Base-by-base conservation (phyloP, 176 grass and related monocot genomes). In the Coix lacrymajobi region DNA sequence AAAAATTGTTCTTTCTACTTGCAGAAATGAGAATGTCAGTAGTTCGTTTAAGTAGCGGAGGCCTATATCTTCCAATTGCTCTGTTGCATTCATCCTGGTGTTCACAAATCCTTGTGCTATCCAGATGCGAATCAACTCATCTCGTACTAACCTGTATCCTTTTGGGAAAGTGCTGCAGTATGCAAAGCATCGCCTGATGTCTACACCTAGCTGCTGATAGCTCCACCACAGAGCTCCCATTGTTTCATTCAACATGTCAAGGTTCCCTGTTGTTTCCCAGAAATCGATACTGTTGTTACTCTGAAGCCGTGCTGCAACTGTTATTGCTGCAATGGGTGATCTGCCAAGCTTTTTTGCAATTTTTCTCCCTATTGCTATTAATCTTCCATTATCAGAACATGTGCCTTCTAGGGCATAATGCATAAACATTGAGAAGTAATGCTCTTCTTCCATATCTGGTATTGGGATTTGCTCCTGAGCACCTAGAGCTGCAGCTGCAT, bases 41-140 rank as follows among this genome's bases (percentile, higher is more conserved):
- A 41, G 12, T 41, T 41, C 10, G 0, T 41, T 1, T 11, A 11
- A 11, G 40, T 41, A 41, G 1, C 2, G 1, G 1, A 11, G 40
- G 40, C 40, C 8, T 3, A 41, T 3, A 41, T 41, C 40, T 41
- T 41, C 40, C 40, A 41, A 0, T 1, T 54, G 20, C 12, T 69
- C 75, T 40, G 14, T 39, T n/a, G 16, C 17, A 81, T 69, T 45
- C 7, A 1, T 12, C 10, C 24, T 49, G 20, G 30, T 12, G 22
- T 61, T 58, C 2, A 85, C 20, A 65, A 90, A 82, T 5, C 78
- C 78, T 85, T 89, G 82, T 26, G 75, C 88, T 14, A 89, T 69
- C 88, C 82, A 89, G 37, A 78, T 13, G 4, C 17, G 17, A 14
- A 85, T 71, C 12, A 89, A n/a, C 4, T 41, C 16, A 19, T 82